These are phyloP conservation scores for Hypoxylon sp. DNA, from an alignment of 2,329 filamentous ascomycete genomes.

Conservation along the genomic window DNA sequence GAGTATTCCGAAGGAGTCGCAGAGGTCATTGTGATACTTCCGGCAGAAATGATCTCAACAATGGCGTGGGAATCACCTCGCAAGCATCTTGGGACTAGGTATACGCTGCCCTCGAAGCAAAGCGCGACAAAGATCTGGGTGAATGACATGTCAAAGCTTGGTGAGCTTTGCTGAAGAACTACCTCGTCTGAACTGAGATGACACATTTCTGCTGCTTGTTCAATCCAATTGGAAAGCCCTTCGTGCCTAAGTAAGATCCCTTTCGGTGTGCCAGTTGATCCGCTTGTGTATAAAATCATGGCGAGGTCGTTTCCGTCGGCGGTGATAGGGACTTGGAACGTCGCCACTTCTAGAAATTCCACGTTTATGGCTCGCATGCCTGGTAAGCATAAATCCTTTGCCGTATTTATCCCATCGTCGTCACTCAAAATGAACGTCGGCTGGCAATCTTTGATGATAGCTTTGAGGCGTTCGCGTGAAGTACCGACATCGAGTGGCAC, in stretches of 20 bases:
- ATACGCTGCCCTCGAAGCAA: slow-evolving; percentile 42
- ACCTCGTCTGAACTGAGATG: slow-evolving; percentile 20
- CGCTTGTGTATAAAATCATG: slow-evolving; percentile 40
- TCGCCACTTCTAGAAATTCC: not conserved
- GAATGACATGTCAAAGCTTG: slow-evolving; percentile 37
- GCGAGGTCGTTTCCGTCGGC: not conserved
- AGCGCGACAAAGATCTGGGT: slow-evolving; percentile 44
- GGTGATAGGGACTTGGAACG: not conserved
- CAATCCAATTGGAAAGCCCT: slow-evolving; percentile 42
- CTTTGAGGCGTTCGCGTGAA: slow-evolving; percentile 42
- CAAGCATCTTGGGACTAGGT: slow-evolving; percentile 38
- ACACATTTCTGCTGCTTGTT: slow-evolving; percentile 14
- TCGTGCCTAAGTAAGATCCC: slow-evolving; percentile 43
- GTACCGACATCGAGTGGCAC: slow-evolving; percentile 49
- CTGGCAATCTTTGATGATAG: slow-evolving; percentile 42
- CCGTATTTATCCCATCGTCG: too few relatives aligned
- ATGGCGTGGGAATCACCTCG: slow-evolving; percentile 46
- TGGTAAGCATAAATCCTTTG: too few relatives aligned
- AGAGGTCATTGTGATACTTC: slow-evolving; percentile 48
- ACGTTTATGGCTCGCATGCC: not conserved
- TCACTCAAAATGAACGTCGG: too few relatives aligned
- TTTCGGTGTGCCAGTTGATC: slow-evolving; percentile 46
- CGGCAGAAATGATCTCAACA: slow-evolving; percentile 43
- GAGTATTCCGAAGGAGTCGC: slow-evolving; percentile 52
- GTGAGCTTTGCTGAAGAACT: slow-evolving; percentile 50